These are phyloP conservation scores for Mycena sanguinolenta DNA, from an alignment of 768 basidiomycete species.

Conservation along the genomic window DNA sequence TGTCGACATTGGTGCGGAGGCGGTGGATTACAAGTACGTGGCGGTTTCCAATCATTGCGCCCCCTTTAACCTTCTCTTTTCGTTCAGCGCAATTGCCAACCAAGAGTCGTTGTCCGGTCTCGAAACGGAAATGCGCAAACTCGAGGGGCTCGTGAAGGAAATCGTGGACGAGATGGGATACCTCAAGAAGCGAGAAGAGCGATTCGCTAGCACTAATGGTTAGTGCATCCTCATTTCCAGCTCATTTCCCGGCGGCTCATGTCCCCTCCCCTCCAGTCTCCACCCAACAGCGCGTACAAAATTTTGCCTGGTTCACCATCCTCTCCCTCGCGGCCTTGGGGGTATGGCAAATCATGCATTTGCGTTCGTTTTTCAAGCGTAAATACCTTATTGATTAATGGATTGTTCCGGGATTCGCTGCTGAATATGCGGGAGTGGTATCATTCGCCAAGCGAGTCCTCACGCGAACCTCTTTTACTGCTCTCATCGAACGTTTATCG, in stretches of 20 bases:
- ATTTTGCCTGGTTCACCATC: conserved; percentile 92
- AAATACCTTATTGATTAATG: conserved; percentile 91
- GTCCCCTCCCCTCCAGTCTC: conserved; percentile 68
- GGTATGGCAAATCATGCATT: conserved; percentile 94
- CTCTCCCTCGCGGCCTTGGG: conserved; percentile 84
- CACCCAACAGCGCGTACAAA: conserved; percentile 91
- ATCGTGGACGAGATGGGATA: conserved; percentile 94
- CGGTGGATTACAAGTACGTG: conserved; percentile 97
- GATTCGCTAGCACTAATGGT: conserved; percentile 93
- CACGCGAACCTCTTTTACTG: too few species aligned
- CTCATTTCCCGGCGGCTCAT: too few species aligned
- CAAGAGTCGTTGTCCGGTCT: conserved; percentile 96
- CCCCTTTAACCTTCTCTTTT: not conserved
- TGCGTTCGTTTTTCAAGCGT: conserved; percentile 95
- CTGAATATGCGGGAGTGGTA: not conserved
- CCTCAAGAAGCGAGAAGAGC: conserved; percentile 89
- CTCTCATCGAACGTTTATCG: too few species aligned
- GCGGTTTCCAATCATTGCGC: not conserved
- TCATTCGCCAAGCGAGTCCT: not conserved
- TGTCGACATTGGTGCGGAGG: conserved; percentile 97
- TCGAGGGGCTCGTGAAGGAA: conserved; percentile 95
- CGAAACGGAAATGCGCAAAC: conserved; percentile 98
- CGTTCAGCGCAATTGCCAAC: conserved; percentile 92
- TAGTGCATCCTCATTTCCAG: conserved; percentile 46
- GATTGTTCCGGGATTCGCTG: conserved; percentile 6